Base-by-base conservation (phyloP, 2,329 filamentous ascomycete species). In the Ophiocordyceps camponoti-leonardi region DNA sequence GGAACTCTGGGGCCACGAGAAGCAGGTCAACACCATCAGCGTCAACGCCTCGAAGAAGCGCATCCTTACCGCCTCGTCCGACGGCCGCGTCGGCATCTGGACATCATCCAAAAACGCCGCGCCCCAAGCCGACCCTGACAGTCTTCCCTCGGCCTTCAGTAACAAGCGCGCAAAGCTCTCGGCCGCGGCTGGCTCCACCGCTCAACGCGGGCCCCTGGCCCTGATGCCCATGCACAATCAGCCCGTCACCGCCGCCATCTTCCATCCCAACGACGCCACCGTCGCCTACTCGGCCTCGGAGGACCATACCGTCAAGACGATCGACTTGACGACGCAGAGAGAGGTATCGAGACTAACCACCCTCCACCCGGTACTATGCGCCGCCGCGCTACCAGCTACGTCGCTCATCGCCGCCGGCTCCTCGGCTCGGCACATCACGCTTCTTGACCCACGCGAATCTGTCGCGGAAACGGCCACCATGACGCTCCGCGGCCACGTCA, bases 261-360 rank as follows among this genome's bases (percentile, higher is more conserved):
- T 98, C 68, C 86, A 94, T 63, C 81, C 81, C 5, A 72, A 77
- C 45, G 90, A 96, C 63, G 66, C 79, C 12, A 94, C 86, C 14
- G 86, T 95, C 39, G 90, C 84, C 42, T 96, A 98, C 69, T 90
- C 86, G 1, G 79, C 81, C 20, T 94, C 87, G 18, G 83, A 85
- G 67, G 93, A 98, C 67, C 88, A 94, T 69, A 84, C 84, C 1
- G 69, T 96, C 53, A 81, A 82, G 51, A 96, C 92, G 0, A 83
- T 94, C 67, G 92, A 98, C 67, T 73, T 98, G 42, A 81, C 87
- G 0, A 95, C 90, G 1, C 72, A 77, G 46, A 68, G 71, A 26
- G 75, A 85, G 48, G 86, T 96, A 40, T 85, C 86, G 58, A 86
- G 85, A 4, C 73, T 92, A 47, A 83, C 84, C 1, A 92, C 87